phyloP scores from a whole-genome alignment of 768 basidiomycete species.

The Mycena vulgaris region DNA sequence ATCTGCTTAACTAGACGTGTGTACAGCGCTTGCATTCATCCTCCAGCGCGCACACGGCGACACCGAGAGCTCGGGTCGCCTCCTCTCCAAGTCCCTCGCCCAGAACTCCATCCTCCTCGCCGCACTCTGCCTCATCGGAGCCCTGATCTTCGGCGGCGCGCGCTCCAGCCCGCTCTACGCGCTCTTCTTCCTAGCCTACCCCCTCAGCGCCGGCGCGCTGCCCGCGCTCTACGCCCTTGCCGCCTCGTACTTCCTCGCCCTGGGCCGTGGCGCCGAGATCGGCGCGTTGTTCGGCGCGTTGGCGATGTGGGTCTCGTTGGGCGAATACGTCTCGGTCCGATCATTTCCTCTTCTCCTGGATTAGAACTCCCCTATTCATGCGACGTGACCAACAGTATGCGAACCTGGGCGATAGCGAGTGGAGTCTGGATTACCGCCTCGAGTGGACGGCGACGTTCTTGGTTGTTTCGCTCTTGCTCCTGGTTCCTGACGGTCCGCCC shows the following conservation, averaged over 20 bases:
- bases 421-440: not conserved
- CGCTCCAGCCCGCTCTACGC: slow-evolving; percentile 2
- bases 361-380: not conserved
- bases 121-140: not conserved
- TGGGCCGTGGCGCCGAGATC: slow-evolving; percentile 3
- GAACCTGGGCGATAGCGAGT: not conserved
- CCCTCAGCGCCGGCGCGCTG: slow-evolving; percentile 16
- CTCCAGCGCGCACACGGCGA: slow-evolving; percentile 9
- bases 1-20: not conserved
- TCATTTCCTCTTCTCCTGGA: not conserved
- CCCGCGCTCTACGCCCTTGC: slow-evolving; percentile 30
- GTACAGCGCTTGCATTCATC: slow-evolving; percentile 3
- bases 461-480: slow-evolving; percentile 15
- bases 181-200: slow-evolving; percentile 19
- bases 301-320: slow-evolving; percentile 21
- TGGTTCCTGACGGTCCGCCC: slow-evolving; percentile 19
- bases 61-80: not conserved
- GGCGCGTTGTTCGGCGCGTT: slow-evolving; percentile 23
- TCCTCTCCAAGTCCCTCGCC: not conserved
- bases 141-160: slow-evolving; percentile 10
- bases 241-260: slow-evolving; percentile 12
- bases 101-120: slow-evolving; percentile 26
- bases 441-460: slow-evolving; percentile 13
- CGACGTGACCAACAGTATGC: slow-evolving; percentile 5
- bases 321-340: slow-evolving; percentile 20